Evolutionary conservation across 441 rosid species (phyloP), one percentile per base, ranked within the genome.

Genomic region (Omphalea diandra): DNA sequence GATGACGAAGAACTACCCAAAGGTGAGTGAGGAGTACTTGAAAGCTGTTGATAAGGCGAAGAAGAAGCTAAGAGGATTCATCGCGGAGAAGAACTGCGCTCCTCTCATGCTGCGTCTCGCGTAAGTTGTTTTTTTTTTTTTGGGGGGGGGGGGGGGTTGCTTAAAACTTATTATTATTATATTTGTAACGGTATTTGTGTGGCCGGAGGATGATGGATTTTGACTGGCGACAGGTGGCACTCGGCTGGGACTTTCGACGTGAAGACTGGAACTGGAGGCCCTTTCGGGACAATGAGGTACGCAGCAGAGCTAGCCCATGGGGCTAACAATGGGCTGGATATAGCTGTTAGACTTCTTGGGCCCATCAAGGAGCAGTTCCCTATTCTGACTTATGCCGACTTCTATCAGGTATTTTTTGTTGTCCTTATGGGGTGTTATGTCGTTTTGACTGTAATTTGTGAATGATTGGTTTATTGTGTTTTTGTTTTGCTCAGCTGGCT

Each of bases 91-190:
- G 86, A 81, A 79, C 73, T 95, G 99, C 57, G 99, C 98, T 73
- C 99, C 99, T 1, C 63, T 95, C 76, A 92, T 94, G 88, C 96
- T 92, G 69, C 92, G 99, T 73, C 32, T 95, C 59, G 99, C 97
- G 98, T 95, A 86, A 27, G 88, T 43, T 17, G n/a, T 55, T 32
- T 27, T 3, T 24, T 7, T 7, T 40, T 40, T 14, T 9, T 41
- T 17, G n/a, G n/a, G n/a, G n/a, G n/a, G n/a, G n/a, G n/a, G n/a
- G n/a, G n/a, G n/a, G n/a, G n/a, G n/a, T n/a, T n/a, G n/a, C n/a
- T n/a, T n/a, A n/a, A n/a, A n/a, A n/a, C n/a, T n/a, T n/a, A n/a
- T n/a, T n/a, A n/a, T n/a, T n/a, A n/a, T n/a, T n/a, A n/a, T n/a
- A n/a, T n/a, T n/a, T n/a, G n/a, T n/a, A n/a, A n/a, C n/a, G n/a